A percentile compares a stretch with the other conserved stretches of the same genome.
These are phyloP conservation scores for Tagetes erecta DNA, from an alignment of 129 eudicot species.

Conservation along the genomic window DNA sequence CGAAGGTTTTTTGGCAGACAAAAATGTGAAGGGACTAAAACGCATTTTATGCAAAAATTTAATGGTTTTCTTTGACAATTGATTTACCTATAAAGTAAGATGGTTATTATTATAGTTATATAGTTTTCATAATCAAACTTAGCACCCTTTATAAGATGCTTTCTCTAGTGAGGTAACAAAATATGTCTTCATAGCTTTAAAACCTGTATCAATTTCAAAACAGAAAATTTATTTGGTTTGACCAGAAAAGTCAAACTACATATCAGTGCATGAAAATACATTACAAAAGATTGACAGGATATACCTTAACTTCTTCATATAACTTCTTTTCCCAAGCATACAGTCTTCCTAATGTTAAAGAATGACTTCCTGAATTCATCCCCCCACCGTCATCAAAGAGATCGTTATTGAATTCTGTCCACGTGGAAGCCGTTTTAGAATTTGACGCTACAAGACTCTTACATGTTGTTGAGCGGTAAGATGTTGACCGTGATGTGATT, in stretches of 20 bases:
- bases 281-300: not conserved
- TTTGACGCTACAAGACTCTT: slow-evolving; percentile 86
- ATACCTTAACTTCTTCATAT: slow-evolving; percentile 93
- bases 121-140: not conserved
- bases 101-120: not conserved
- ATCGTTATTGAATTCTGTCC: slow-evolving; percentile 90
- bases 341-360: slow-evolving; percentile 81
- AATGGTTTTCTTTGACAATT: not conserved
- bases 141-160: not conserved
- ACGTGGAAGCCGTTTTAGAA: slow-evolving; percentile 73
- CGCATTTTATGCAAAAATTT: not conserved
- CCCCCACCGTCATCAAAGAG: slow-evolving; percentile 95
- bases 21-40: not conserved
- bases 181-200: not conserved
- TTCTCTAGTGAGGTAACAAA: not conserved
- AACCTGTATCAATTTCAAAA: not conserved
- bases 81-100: not conserved
- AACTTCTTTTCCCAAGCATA: slow-evolving; percentile 99
- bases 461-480: slow-evolving; percentile 74
- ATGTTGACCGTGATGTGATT: slow-evolving; percentile 63
- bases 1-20: not conserved
- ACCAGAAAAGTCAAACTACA: slow-evolving; percentile 1
- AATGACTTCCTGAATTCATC: slow-evolving; percentile 96
- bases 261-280: not conserved
- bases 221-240: not conserved